Conservation (phyloP, 164 flowering plant genomes). For the Liriodendron chinense region DNA sequence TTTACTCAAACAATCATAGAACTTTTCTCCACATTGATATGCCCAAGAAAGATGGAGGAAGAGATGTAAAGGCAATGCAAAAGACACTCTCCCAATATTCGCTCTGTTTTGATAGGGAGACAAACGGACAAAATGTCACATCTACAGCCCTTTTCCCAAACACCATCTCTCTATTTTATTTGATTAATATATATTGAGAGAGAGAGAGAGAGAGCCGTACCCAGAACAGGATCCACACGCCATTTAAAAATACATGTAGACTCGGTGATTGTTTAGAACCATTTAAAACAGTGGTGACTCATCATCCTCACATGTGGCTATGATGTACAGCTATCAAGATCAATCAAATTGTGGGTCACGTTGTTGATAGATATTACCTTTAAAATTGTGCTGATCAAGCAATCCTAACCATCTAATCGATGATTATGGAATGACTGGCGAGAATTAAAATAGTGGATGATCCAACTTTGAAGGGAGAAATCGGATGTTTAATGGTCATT, state of each 20-base stretch:
- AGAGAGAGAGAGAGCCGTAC: neutral
- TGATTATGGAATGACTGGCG: no score
- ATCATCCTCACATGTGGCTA: neutral
- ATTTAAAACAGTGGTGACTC: neutral
- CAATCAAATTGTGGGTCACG: no score
- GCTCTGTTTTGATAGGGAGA: slow-evolving; percentile 7
- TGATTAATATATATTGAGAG: no score
- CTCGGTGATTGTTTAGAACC: neutral
- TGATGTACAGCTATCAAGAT: neutral
- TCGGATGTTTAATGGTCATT: no score
- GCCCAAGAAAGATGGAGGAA: neutral
- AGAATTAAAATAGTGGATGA: no score
- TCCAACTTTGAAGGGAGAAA: no score
- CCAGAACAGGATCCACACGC: neutral
- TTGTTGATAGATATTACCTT: no score
- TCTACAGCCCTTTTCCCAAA: neutral
- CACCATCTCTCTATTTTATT: neutral
- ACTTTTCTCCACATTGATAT: neutral
- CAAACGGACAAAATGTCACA: slow-evolving; percentile 7
- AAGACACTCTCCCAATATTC: slow-evolving; percentile 9
- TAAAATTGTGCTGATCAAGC: no score
- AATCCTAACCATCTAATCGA: no score
- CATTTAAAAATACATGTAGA: neutral
- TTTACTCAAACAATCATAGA: neutral
- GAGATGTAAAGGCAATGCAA: neutral